Base-by-base conservation (phyloP, 371 early-diverging fungal genomes). In the Batrachochytrium dendrobatidis region DNA sequence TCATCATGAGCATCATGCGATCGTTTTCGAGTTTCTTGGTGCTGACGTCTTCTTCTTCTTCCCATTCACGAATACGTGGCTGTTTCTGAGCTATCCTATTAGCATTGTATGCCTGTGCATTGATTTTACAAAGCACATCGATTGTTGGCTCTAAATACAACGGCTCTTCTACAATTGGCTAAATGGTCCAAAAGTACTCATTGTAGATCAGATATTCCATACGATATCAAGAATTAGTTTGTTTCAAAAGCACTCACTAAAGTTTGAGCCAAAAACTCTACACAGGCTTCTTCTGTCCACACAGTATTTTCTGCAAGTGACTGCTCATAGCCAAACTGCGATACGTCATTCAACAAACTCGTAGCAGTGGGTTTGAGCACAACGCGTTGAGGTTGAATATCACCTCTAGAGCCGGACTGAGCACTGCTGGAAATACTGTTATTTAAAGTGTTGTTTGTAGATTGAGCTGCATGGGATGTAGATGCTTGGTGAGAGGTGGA, bases 61-160 rank as follows among this genome's bases (percentile, higher is more conserved):
- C 63, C 67, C 59, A 70, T 44, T 66, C 52, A 17, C 48, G 10
- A 17, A n/a, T 25, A 17, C 57, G 26, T 18, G 58, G 49, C 20
- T 63, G 59, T 52, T 67, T 72, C 45, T 62, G 64, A 20, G 34
- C 20, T 55, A 65, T 71, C 53, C 73, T 76, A 7, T 32, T 24
- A 22, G 57, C 53, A 48, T 76, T 76, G 61, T 64, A 72, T 1
- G 54, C 50, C 15, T 33, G 45, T 5, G 61, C 4, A 31, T 59
- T 64, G 15, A 26, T 61, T 18, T 7, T 17, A 18, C 43, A 32
- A 8, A 39, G 59, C 15, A 72, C 65, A 3, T 18, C 29, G 10
- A 68, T 68, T 15, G 49, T 25, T 24, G 73, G 69, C 53, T 75
- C 72, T 18, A 75, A 65, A 57, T 55, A 55, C 1, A 71, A 55